A percentile compares a stretch with the other conserved stretches of the same genome.
These are phyloP conservation scores for Piloderma croceum DNA, from an alignment of 768 basidiomycete genomes.

Conservation along the genomic window DNA sequence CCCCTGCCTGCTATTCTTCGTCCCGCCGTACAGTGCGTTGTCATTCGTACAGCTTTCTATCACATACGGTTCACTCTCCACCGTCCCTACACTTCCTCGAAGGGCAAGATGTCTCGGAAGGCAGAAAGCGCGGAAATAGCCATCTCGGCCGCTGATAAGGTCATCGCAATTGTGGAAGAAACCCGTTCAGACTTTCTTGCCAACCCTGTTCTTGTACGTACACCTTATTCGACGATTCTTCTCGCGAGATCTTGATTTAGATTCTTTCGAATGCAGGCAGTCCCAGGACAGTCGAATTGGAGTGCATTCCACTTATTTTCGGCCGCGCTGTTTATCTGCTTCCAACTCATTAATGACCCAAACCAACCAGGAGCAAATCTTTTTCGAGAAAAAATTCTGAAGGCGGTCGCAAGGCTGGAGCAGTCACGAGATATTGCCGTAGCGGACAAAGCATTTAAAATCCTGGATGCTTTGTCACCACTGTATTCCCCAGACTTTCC, in stretches of 20 bases:
- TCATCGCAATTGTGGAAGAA: slow-evolving; percentile 73
- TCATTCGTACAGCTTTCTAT: slow-evolving; percentile 70
- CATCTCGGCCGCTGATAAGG: slow-evolving; percentile 68
- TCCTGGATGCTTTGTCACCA: slow-evolving; percentile 65
- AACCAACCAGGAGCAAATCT: slow-evolving; percentile 74
- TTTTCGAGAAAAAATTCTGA: slow-evolving; percentile 71
- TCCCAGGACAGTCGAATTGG: slow-evolving; percentile 82
- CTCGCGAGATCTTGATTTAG: too few species aligned
- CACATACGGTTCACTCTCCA: slow-evolving; percentile 85
- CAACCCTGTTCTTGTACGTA: slow-evolving; percentile 56
- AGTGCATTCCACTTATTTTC: slow-evolving; percentile 81
- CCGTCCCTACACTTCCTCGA: slow-evolving; percentile 60
- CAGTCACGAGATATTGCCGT: slow-evolving; percentile 59
- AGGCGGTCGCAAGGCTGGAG: slow-evolving; percentile 60
- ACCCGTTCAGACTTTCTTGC: slow-evolving; percentile 71
- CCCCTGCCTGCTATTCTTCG: slow-evolving; percentile 53
- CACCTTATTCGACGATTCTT: too few species aligned
- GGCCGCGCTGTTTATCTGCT: slow-evolving; percentile 89
- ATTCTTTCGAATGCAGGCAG: too few species aligned
- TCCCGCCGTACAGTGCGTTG: slow-evolving; percentile 74
- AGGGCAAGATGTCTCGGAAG: slow-evolving; percentile 25
- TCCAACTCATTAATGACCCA: slow-evolving; percentile 76
- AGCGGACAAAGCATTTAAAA: slow-evolving; percentile 70
- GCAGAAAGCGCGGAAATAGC: slow-evolving; percentile 67
- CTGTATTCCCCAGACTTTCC: slow-evolving; percentile 66